Evolutionary conservation across 495 filamentous ascomycete genomes (phyloP).

Genomic region (Cairneyella variabilis): DNA sequence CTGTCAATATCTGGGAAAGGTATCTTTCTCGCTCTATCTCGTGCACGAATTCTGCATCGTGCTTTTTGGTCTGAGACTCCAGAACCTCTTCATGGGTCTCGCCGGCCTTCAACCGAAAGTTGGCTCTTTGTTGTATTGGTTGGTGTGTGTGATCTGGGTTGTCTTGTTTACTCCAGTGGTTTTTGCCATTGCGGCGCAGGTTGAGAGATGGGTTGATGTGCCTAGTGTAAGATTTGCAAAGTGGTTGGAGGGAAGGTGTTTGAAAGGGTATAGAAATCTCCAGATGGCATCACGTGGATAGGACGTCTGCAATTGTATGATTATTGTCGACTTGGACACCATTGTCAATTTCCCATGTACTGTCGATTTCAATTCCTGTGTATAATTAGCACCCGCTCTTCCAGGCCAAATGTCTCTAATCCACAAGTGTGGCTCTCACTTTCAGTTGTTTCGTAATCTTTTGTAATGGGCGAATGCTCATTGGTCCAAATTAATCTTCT

Average conservation of each 20-base stretch:
- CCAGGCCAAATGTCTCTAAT: no score
- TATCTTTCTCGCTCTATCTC: slow-evolving; percentile 10
- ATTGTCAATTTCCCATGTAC: no score
- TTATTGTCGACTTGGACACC: no score
- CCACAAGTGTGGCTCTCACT: no score
- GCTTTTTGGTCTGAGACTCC: slow-evolving; percentile 5
- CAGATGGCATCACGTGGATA: no score
- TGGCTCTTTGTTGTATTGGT: slow-evolving; percentile 2
- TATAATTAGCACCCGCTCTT: no score
- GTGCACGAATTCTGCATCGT: slow-evolving; percentile 7
- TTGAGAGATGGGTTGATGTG: slow-evolving; percentile 11
- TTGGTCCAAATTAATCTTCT: no score
- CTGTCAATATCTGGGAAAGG: slow-evolving; percentile 9
- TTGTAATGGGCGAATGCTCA: no score
- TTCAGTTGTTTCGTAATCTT: no score
- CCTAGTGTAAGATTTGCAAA: slow-evolving; percentile 15
- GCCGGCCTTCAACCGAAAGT: background rate
- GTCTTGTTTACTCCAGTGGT: background rate
- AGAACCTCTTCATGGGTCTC: background rate
- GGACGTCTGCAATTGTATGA: no score
- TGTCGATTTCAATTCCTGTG: no score
- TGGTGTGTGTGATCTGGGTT: slow-evolving; percentile 3
- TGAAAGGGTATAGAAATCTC: background rate
- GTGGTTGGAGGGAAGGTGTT: slow-evolving; percentile 8
- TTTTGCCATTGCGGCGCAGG: slow-evolving; percentile 3